Base-by-base conservation (phyloP, 768 basidiomycete genomes). In the Sistotremastrum suecicum region DNA sequence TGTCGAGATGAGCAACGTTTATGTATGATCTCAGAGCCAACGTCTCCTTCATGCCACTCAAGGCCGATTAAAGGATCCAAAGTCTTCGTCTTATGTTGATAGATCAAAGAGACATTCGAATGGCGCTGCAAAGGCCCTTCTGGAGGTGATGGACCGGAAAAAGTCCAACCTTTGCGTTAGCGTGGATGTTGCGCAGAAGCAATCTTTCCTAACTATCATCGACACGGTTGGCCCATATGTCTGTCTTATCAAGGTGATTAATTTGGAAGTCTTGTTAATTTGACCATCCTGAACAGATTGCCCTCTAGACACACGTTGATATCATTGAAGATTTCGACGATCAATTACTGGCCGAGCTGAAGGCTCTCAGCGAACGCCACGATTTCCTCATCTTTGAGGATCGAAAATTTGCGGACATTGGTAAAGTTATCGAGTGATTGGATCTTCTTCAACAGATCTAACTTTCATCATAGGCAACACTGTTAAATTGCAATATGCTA, bases 311-410 rank as follows among this genome's bases (percentile, higher is more conserved):
- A 0, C 95, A 99, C 58, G 75, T 97, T 52, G 95, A 99, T 62
- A 84, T 99, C 53, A 71, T 99, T 47, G 83, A 90, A 53, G 91
- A 98, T 64, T 98, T 90, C 60, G 77, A 90, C 39, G 61, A 66
- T 7, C 72, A 71, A 5, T 63, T 97, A 40, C 75, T 92, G 46
- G 67, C 76, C 37, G 68, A 71, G 39, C 69, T 99, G 37, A 71
- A 77, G 49, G 68, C 69, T 34, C 75, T 98, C 5, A 80, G 82
- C 56, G 56, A 63, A 40, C 81, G 84, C 59, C 78, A 95, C 51
- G 88, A 95, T 56, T 99, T 98, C 66, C 62, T 94, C 44, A 91
- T 97, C 54, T 99, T 98, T 54, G 95, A 98, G 66, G 95, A 99
- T 67, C 72, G 95, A 52, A 99, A 99, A 63, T 99, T 99, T 56